A percentile compares a stretch with the other conserved stretches of the same genome.
Evolutionary conservation across 1,284 basidiomycete genomes (phyloP).

Genomic region (Cutaneotrichosporon cyanovorans): DNA sequence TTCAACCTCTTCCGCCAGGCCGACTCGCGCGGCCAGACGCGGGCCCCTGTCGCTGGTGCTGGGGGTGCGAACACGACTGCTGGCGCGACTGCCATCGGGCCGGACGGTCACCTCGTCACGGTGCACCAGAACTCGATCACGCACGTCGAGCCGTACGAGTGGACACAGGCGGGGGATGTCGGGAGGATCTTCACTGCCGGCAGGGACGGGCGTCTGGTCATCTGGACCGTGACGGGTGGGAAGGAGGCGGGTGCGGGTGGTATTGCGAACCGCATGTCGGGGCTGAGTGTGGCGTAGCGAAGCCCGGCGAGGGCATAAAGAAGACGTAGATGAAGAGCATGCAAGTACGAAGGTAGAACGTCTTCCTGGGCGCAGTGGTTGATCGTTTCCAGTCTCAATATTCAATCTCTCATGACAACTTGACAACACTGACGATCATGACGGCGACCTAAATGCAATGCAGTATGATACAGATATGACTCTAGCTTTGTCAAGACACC

Average conservation of each 20-base stretch:
- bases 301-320: too few relatives aligned
- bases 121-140: conserved; percentile 99
- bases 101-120: conserved; percentile 63
- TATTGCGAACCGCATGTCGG: conserved; percentile 24
- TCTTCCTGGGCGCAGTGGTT: too few relatives aligned
- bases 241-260: conserved; percentile 14
- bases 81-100: conserved; percentile 32
- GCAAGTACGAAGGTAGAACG: too few relatives aligned
- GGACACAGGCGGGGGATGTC: conserved; percentile 55
- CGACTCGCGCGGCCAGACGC: conserved; percentile 70
- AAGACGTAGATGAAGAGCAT: conserved; percentile 3
- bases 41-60: conserved; percentile 32
- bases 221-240: conserved; percentile 62
- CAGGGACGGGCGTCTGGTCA: conserved; percentile 85
- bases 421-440: too few relatives aligned
- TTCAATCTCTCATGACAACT: too few relatives aligned
- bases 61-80: conserved; percentile 29
- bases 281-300: neutral
- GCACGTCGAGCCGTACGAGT: conserved; percentile 69
- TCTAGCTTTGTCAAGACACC: too few relatives aligned
- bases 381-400: too few relatives aligned
- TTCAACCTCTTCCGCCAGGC: conserved; percentile 94
- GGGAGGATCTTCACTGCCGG: conserved; percentile 82
- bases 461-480: neutral
- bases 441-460: too few relatives aligned